Conservation (phyloP, 1,284 basidiomycete genomes). For the Wolfiporia cocos region DNA sequence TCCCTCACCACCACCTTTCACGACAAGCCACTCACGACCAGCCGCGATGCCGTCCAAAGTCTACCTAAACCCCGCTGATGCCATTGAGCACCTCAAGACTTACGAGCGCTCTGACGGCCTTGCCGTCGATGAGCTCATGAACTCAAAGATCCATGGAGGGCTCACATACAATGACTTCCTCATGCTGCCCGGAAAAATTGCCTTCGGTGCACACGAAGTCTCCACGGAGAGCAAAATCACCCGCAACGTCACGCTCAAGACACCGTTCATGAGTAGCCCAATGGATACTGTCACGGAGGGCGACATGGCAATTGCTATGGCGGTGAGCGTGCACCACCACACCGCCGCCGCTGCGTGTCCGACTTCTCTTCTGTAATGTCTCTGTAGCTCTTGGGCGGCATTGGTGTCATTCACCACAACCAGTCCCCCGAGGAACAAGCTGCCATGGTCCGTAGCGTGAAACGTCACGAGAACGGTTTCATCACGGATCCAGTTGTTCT, state of each 20-base stretch:
- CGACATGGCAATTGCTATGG: conserved; percentile 96
- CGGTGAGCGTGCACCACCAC: conserved; percentile 45
- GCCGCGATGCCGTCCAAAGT: conserved; percentile 26
- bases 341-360: conserved; percentile 13
- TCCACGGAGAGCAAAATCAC: conserved; percentile 85
- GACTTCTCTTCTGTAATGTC: conserved; percentile 15
- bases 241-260: conserved; percentile 89
- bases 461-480: conserved; percentile 98
- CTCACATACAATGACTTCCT: conserved; percentile 97
- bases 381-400: conserved; percentile 82
- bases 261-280: conserved; percentile 95
- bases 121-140: conserved; percentile 83
- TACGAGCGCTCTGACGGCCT: conserved; percentile 87
- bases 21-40: too few species aligned
- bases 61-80: conserved; percentile 56
- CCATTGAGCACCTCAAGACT: conserved; percentile 67
- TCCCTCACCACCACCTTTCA: too few species aligned
- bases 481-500: conserved; percentile 93
- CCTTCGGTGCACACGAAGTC: conserved; percentile 85
- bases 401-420: conserved; percentile 99
- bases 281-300: conserved; percentile 99
- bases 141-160: conserved; percentile 85
- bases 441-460: conserved; percentile 95
- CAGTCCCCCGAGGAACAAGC: conserved; percentile 87
- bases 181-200: conserved; percentile 92